Conservation (phyloP, 202 grass and related monocot genomes). For the Schoenoplectus tabernaemontani region DNA sequence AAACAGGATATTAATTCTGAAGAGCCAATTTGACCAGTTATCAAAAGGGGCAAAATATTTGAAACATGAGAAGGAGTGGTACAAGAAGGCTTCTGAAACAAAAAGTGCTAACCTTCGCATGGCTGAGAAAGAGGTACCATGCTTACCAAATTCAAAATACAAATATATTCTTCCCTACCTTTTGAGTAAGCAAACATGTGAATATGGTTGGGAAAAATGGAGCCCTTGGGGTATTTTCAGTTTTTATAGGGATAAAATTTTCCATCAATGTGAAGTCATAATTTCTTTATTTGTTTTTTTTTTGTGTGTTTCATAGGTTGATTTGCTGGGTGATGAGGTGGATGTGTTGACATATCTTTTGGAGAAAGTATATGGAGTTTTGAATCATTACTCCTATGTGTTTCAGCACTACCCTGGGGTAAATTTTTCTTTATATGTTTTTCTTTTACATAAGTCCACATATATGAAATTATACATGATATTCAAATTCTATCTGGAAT, state of each 20-base stretch:
- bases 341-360: conserved; percentile 33
- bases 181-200: not conserved
- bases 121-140: conserved; percentile 37
- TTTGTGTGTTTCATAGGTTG: conserved; percentile 31
- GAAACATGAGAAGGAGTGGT: conserved; percentile 30
- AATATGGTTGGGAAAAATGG: not conserved
- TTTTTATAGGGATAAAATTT: not conserved
- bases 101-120: conserved; percentile 33
- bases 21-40: conserved; percentile 25
- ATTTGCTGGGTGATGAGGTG: conserved; percentile 43
- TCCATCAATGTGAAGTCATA: not conserved
- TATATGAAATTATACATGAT: not conserved
- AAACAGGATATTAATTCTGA: conserved; percentile 34
- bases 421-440: conserved; percentile 7
- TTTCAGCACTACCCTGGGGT: conserved; percentile 49
- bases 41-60: conserved; percentile 23
- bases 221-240: not conserved
- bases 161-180: not conserved
- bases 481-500: not conserved
- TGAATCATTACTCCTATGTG: conserved; percentile 47
- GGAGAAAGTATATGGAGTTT: conserved; percentile 34
- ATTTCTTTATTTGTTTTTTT: conserved; percentile 1
- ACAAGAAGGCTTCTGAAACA: conserved; percentile 35
- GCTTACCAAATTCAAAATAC: not conserved
- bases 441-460: not conserved